Base-by-base conservation (phyloP, 2,329 filamentous ascomycete genomes). In the Trichoderma brevicompactum region DNA sequence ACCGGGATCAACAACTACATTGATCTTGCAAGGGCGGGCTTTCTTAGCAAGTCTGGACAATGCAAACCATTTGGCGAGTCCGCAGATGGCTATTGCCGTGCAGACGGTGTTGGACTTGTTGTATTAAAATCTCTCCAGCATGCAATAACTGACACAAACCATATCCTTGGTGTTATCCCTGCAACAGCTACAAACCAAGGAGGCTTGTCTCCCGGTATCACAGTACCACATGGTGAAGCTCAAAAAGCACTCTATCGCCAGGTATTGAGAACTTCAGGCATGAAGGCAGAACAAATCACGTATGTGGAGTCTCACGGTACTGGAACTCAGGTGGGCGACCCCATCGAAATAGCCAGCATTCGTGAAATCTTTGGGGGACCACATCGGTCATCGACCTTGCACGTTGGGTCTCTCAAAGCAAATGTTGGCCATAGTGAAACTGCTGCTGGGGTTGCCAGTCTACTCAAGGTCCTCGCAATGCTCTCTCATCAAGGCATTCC, bases 121-220 rank as follows among this genome's bases (percentile, higher is more conserved):
- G 68, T 84, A 1, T 66, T 87, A 0, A 86, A 86, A 72, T 74
- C 69, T 1, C 72, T 85, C 0, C 72, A 76, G 13, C 78, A 82
- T 69, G 85, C 85, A 4, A 61, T 80, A 17, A 77, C 77, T 2
- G 84, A 87, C 54, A 81, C 81, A 1, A 82, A 87, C 67, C 74
- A 74, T 3, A 79, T 87, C 36, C 65, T 80, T 1, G 83, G 76
- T 7, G 76, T 82, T 0, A 80, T 85, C 40, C 52, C 64, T 2
- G 69, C 65, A 8, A 78, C 77, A 10, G 72, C 69, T 6, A 71
- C 75, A 1, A 77, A 80, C 52, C 78, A 80, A 19, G 75, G 75
- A 10, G 65, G 70, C 1, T 75, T 76, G 72, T 67, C 7, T 70
- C 68, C 0, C 54, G 69, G 15, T 2, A 73, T 76, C 56, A 76